phyloP scores from a whole-genome alignment of 192 early-diverging fungal species.

The Polychytrium aggregatum region DNA sequence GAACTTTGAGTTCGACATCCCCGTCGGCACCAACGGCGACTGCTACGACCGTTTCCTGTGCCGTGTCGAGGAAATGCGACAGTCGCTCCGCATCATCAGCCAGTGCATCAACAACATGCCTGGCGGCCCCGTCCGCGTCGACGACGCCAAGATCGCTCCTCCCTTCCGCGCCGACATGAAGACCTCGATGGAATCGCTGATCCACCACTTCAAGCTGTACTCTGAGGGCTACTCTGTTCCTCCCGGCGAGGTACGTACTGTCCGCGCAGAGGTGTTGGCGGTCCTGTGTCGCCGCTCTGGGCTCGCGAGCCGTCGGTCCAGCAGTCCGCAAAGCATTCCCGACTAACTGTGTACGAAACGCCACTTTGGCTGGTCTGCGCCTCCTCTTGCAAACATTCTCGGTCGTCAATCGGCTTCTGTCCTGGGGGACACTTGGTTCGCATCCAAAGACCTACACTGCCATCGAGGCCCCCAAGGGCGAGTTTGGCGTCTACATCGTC shows the following conservation, averaged over 20 bases:
- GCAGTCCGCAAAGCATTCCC: no score
- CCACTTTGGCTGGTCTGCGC: no score
- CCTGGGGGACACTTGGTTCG: no score
- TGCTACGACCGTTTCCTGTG: slow-evolving; percentile 93
- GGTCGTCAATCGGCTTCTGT: no score
- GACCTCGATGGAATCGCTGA: slow-evolving; percentile 97
- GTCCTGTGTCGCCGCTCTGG: no score
- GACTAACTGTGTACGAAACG: no score
- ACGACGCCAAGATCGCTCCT: slow-evolving; percentile 94
- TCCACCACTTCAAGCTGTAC: slow-evolving; percentile 98
- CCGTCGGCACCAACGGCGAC: slow-evolving; percentile 88
- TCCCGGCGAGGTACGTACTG: slow-evolving; percentile 60
- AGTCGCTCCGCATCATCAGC: slow-evolving; percentile 84
- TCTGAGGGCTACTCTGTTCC: slow-evolving; percentile 98
- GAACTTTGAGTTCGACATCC: slow-evolving; percentile 92
- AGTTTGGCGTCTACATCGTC: slow-evolving; percentile 92
- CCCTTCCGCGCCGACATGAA: slow-evolving; percentile 92
- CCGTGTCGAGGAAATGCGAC: slow-evolving; percentile 98
- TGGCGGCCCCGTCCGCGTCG: slow-evolving; percentile 82
- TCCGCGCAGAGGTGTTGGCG: no score
- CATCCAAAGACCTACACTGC: slow-evolving; percentile 71
- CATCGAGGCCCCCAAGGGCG: slow-evolving; percentile 97
- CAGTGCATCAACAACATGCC: slow-evolving; percentile 98
- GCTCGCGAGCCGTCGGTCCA: no score
- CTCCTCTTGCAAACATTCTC: neutral